Percentiles rank a stretch among this genome's conserved stretches.
These are phyloP conservation scores for Leucocoprinus birnbaumii DNA, from an alignment of 768 basidiomycete species.

Conservation along the genomic window DNA sequence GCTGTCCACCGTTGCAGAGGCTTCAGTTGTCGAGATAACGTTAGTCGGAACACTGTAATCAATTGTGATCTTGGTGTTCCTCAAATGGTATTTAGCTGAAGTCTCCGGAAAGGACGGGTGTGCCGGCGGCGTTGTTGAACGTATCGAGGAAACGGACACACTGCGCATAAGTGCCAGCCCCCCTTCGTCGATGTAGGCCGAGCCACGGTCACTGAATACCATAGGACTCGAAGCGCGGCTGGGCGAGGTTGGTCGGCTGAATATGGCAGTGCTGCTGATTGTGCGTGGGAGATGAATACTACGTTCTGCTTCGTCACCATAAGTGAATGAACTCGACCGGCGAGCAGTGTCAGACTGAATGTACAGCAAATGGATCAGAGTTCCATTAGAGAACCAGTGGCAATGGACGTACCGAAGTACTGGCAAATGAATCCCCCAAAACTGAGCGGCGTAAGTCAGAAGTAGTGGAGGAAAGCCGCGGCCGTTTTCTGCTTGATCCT, in stretches of 20 bases:
- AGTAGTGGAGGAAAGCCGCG: constrained; percentile 25
- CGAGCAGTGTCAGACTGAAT: background rate
- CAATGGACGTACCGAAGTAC: constrained; percentile 4
- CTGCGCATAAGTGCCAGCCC: constrained; percentile 30
- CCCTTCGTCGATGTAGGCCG: constrained; percentile 22
- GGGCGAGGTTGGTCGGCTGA: constrained; percentile 10
- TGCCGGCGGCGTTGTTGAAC: constrained; percentile 14
- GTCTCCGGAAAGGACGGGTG: constrained; percentile 29
- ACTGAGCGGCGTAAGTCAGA: constrained; percentile 11
- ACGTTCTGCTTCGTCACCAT: constrained; percentile 9
- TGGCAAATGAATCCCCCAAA: constrained; percentile 4
- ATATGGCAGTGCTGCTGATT: constrained; percentile 13
- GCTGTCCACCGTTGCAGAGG: constrained; percentile 9
- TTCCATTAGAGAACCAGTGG: background rate
- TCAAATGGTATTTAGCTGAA: constrained; percentile 31
- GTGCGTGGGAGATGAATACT: constrained; percentile 13
- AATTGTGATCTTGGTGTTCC: constrained; percentile 29
- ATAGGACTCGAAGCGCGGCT: constrained; percentile 17
- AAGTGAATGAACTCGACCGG: constrained; percentile 11
- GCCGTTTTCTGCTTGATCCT: constrained; percentile 24
- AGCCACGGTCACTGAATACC: constrained; percentile 16
- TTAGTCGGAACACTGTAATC: constrained; percentile 27
- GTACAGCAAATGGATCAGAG: background rate
- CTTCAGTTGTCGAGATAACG: constrained; percentile 6
- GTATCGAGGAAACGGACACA: constrained; percentile 28